Evolutionary conservation across 2,329 filamentous ascomycete species (phyloP).

Genomic region (Aciculosporium take): DNA sequence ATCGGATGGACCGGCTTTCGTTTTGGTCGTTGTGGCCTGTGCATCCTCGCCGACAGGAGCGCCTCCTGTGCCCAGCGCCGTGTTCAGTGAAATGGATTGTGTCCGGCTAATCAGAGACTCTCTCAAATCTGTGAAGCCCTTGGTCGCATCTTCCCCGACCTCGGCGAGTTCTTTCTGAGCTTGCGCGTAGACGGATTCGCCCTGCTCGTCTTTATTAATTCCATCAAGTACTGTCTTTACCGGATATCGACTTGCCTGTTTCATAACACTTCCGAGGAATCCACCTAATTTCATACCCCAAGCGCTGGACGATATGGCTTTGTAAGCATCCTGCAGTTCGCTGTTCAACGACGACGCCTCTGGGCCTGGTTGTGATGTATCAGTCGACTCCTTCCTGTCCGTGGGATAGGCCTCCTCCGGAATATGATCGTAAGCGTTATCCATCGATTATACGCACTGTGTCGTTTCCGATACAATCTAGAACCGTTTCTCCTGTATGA

Average conservation of each 20-base stretch:
- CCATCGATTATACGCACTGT: slow-evolving; percentile 44
- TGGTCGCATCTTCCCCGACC: slow-evolving; percentile 67
- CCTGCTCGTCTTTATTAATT: slow-evolving; percentile 41
- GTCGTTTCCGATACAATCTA: neutral
- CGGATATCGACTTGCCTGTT: slow-evolving; percentile 48
- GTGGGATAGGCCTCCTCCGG: slow-evolving; percentile 63
- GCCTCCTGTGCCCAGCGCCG: slow-evolving; percentile 18
- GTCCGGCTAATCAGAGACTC: slow-evolving; percentile 58
- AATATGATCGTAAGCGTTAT: slow-evolving; percentile 95
- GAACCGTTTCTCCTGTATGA: neutral
- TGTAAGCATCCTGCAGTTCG: slow-evolving; percentile 91
- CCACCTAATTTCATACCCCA: slow-evolving; percentile 86
- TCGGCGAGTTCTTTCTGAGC: slow-evolving; percentile 71
- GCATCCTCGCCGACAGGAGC: slow-evolving; percentile 20
- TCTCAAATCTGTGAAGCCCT: slow-evolving; percentile 60
- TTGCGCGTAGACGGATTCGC: slow-evolving; percentile 71
- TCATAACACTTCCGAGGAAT: slow-evolving; percentile 81
- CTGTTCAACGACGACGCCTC: slow-evolving; percentile 52
- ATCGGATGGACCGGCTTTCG: slow-evolving; percentile 24
- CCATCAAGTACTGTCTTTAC: too few species aligned
- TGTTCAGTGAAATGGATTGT: slow-evolving; percentile 54
- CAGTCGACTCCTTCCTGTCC: slow-evolving; percentile 34
- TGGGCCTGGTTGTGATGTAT: slow-evolving; percentile 26
- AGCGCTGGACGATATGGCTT: slow-evolving; percentile 76
- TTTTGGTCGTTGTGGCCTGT: slow-evolving; percentile 33